Conservation (phyloP, 2,329 filamentous ascomycete species). For the Calcarisporium arbuscula region DNA sequence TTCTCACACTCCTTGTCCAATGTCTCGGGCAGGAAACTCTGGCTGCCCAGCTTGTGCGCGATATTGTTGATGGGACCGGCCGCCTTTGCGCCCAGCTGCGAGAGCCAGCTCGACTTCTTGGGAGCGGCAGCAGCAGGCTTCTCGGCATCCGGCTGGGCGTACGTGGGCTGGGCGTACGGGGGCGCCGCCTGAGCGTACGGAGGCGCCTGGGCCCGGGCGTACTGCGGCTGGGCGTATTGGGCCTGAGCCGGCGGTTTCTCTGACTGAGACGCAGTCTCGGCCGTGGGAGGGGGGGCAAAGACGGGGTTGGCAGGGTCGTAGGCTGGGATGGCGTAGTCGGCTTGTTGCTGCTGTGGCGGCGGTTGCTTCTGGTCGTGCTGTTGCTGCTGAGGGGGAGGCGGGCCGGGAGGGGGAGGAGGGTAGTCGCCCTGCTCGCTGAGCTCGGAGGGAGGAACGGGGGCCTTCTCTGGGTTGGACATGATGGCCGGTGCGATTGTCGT, state of each 20-base stretch:
- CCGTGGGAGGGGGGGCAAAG: constrained; percentile 21
- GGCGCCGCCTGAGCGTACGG: constrained; percentile 1
- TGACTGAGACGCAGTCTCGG: constrained; percentile 6
- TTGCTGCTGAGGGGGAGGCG: constrained; percentile 7
- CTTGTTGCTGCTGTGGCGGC: constrained; percentile 4
- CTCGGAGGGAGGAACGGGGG: not conserved
- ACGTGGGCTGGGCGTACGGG: constrained; percentile 4
- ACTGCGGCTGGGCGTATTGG: constrained; percentile 7
- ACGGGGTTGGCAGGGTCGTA: constrained; percentile 23
- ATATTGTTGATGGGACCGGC: constrained; percentile 74
- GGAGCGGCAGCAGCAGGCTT: not conserved
- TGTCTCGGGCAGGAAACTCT: constrained; percentile 80
- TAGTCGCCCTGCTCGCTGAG: constrained; percentile 15
- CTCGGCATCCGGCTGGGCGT: not conserved
- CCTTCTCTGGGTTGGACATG: constrained; percentile 6
- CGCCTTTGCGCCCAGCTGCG: constrained; percentile 33
- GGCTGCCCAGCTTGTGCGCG: constrained; percentile 73
- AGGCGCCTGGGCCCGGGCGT: not conserved
- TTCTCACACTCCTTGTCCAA: constrained; percentile 90
- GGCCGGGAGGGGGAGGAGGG: constrained; percentile 16
- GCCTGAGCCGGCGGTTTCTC: constrained; percentile 4
- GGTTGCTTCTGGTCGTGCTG: not conserved
- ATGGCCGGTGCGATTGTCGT: too few species aligned
- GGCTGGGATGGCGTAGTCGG: constrained; percentile 20
- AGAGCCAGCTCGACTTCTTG: constrained; percentile 21